Evolutionary conservation across 345 rosid genomes (phyloP).

Genomic region (Combretum micranthum): DNA sequence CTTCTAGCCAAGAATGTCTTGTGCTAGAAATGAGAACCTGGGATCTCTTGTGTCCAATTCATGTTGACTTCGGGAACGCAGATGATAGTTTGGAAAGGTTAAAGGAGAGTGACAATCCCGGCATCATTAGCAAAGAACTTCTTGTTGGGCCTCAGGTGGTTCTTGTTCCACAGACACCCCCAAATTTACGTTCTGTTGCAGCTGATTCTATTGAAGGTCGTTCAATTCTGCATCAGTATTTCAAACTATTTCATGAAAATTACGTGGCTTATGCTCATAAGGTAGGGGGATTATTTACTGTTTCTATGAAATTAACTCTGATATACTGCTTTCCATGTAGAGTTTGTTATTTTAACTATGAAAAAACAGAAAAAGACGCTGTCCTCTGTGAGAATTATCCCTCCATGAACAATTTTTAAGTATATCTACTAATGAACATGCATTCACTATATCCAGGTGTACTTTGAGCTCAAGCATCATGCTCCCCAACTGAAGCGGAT

Average conservation of each 20-base stretch:
- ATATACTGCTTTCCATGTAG: background rate
- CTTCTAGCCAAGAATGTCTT: slow-evolving; percentile 62
- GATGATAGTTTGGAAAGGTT: slow-evolving; percentile 24
- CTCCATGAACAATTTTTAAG: background rate
- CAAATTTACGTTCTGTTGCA: slow-evolving; percentile 63
- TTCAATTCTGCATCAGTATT: slow-evolving; percentile 74
- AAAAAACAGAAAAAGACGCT: too few species aligned
- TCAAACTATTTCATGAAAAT: slow-evolving; percentile 90
- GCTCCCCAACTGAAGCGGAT: slow-evolving; percentile 78
- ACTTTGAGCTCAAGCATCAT: slow-evolving; percentile 83
- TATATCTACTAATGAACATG: slow-evolving; percentile 5
- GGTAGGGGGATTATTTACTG: slow-evolving; percentile 28
- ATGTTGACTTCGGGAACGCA: slow-evolving; percentile 34
- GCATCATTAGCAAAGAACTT: slow-evolving; percentile 86
- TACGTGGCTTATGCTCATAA: slow-evolving; percentile 93
- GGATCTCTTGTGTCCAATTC: slow-evolving; percentile 76
- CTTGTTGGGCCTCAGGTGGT: slow-evolving; percentile 74
- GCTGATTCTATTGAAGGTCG: slow-evolving; percentile 90
- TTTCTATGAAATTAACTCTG: too few species aligned
- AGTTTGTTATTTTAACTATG: background rate
- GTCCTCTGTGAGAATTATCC: too few species aligned
- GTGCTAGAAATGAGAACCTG: slow-evolving; percentile 85
- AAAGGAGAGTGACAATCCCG: slow-evolving; percentile 39
- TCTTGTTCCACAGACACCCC: slow-evolving; percentile 68
- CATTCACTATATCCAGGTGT: slow-evolving; percentile 36